phyloP scores from a whole-genome alignment of 495 filamentous ascomycete species.

The Zalerion maritima region DNA sequence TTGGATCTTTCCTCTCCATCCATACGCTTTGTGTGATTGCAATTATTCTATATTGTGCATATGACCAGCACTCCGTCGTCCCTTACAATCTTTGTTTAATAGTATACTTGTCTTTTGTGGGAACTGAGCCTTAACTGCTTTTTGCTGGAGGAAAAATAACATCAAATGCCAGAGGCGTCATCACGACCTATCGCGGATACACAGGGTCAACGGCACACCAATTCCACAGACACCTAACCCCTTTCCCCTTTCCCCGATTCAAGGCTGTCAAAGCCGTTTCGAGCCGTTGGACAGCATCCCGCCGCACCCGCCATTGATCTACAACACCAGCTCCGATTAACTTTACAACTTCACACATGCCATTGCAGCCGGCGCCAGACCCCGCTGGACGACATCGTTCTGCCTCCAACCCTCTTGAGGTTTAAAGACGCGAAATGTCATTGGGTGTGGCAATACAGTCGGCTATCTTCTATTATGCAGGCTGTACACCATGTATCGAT shows the following conservation, averaged over 20 bases:
- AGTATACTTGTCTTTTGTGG: not conserved
- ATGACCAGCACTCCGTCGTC: constrained; percentile 4
- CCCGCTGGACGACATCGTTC: constrained; percentile 1
- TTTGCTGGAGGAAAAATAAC: constrained; percentile 1
- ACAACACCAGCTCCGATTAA: not conserved
- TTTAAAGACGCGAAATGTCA: no score
- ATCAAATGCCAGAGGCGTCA: not conserved
- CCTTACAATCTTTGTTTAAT: constrained; percentile 1
- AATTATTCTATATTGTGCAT: no score
- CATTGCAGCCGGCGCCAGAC: not conserved
- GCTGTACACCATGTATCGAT: constrained; percentile 67
- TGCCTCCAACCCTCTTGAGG: constrained; percentile 9
- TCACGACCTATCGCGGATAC: not conserved
- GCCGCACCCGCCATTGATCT: constrained; percentile 1
- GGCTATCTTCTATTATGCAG: constrained; percentile 72
- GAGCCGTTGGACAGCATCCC: not conserved
- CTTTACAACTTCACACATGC: constrained; percentile 1
- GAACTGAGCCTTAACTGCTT: not conserved
- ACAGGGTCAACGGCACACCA: not conserved
- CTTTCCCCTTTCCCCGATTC: not conserved
- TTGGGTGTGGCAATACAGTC: constrained; percentile 50
- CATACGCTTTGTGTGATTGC: no score
- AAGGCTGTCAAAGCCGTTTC: not conserved
- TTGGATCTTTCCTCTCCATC: no score
- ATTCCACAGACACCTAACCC: constrained; percentile 1